These are phyloP conservation scores for Oleoguttula mirabilis DNA, from an alignment of 495 filamentous ascomycete species.

Conservation along the genomic window DNA sequence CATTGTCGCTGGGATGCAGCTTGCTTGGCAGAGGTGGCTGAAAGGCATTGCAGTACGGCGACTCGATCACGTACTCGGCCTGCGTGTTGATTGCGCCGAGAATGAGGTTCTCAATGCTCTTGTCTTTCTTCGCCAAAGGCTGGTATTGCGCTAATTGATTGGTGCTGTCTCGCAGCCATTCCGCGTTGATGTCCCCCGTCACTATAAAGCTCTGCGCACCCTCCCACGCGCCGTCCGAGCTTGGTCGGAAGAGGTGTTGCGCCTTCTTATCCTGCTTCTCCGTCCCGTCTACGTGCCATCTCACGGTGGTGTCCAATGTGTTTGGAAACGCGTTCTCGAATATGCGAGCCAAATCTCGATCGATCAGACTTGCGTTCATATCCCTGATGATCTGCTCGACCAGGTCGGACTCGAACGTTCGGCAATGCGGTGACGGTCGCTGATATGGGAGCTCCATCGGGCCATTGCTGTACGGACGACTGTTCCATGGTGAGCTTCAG, in stretches of 20 bases:
- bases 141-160: constrained; percentile 93
- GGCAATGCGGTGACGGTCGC: constrained; percentile 64
- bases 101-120: constrained; percentile 61
- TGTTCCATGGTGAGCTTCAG: constrained; percentile 22
- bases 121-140: constrained; percentile 64
- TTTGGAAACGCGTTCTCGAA: constrained; percentile 98
- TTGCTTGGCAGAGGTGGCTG: constrained; percentile 80
- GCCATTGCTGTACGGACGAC: constrained; percentile 67
- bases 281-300: constrained; percentile 53
- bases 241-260: constrained; percentile 7
- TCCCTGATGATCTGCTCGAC: constrained; percentile 83
- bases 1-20: constrained; percentile 53
- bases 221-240: constrained; percentile 50
- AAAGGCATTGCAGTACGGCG: constrained; percentile 97
- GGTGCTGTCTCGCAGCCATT: constrained; percentile 95
- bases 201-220: constrained; percentile 90
- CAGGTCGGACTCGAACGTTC: constrained; percentile 72
- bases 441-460: constrained; percentile 79
- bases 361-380: constrained; percentile 63
- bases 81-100: constrained; percentile 95
- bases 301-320: constrained; percentile 84
- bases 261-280: constrained; percentile 28
- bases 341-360: constrained; percentile 79
- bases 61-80: constrained; percentile 82
- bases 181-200: constrained; percentile 96